phyloP scores from a whole-genome alignment of 2,329 filamentous ascomycete genomes.

The Ampelomyces quisqualis region DNA sequence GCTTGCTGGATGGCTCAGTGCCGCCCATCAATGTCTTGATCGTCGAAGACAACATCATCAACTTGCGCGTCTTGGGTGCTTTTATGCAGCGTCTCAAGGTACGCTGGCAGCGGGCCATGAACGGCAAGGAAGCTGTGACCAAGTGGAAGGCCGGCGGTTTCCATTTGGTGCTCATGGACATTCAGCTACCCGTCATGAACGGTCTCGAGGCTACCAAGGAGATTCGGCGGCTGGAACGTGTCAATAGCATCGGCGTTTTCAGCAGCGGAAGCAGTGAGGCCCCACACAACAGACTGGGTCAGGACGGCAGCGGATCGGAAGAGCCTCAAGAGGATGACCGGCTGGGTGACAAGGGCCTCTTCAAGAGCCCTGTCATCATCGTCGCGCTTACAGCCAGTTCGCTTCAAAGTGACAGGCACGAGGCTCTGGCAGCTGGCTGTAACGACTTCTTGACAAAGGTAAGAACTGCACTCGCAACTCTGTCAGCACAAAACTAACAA shows the following conservation, averaged over 20 bases:
- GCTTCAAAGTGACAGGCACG: constrained; percentile 90
- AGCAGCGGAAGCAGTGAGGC: constrained; percentile 53
- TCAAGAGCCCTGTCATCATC: constrained; percentile 97
- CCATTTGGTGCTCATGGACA: constrained; percentile 97
- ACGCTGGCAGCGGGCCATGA: constrained; percentile 95
- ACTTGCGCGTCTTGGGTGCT: constrained; percentile 85
- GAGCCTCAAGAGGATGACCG: constrained; percentile 63
- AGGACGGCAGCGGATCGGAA: constrained; percentile 41
- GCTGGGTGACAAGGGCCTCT: constrained; percentile 65
- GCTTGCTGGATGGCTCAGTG: constrained; percentile 72
- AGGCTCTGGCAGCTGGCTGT: constrained; percentile 90
- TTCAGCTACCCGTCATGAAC: constrained; percentile 95
- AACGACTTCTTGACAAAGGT: constrained; percentile 99
- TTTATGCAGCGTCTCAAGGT: constrained; percentile 97
- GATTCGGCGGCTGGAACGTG: constrained; percentile 82
- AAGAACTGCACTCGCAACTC: constrained; percentile 39
- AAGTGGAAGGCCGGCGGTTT: constrained; percentile 94
- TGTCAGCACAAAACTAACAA: constrained; percentile 19
- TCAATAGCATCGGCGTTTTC: constrained; percentile 93
- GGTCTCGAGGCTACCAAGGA: constrained; percentile 93
- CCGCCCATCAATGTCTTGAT: constrained; percentile 97
- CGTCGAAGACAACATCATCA: constrained; percentile 98
- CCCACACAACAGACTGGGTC: constrained; percentile 35
- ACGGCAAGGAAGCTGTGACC: constrained; percentile 85
- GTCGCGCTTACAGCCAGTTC: constrained; percentile 94